A percentile compares a stretch with the other conserved stretches of the same genome.
These are phyloP conservation scores for Aureococcus anophagefferens DNA, from an alignment of 108 stramenopile genomes.

Conservation along the genomic window DNA sequence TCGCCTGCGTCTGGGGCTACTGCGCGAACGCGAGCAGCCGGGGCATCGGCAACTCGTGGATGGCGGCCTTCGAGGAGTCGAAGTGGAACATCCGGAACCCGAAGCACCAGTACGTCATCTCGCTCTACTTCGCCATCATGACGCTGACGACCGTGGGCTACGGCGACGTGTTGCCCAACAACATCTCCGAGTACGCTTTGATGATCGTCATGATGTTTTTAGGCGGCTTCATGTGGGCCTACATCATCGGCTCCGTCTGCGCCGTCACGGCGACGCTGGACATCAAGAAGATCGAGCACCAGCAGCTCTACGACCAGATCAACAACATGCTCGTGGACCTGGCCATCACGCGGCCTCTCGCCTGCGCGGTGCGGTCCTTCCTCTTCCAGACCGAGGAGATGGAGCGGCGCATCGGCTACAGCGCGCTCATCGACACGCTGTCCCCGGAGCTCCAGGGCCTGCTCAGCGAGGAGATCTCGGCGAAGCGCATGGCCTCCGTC, in stretches of 20 bases:
- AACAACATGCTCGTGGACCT: not conserved
- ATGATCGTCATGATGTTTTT: not conserved
- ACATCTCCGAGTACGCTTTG: not conserved
- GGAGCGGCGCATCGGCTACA: not conserved
- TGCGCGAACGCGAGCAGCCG: too few species aligned
- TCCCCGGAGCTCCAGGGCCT: not conserved
- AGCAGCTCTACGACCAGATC: not conserved
- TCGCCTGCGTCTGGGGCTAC: not conserved
- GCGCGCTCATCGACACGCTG: not conserved
- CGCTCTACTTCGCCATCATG: not conserved
- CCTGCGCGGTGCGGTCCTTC: not conserved
- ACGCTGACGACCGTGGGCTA: not conserved
- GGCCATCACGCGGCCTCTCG: too few species aligned
- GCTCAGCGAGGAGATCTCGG: not conserved
- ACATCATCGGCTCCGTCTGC: not conserved
- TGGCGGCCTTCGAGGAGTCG: not conserved
- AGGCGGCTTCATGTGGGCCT: conserved; percentile 1
- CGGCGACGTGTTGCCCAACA: not conserved
- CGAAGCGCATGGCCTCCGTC: not conserved
- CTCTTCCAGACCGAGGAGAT: not conserved
- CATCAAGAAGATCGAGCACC: not conserved
- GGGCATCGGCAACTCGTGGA: not conserved
- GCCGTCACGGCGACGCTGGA: not conserved
- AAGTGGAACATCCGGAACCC: not conserved
- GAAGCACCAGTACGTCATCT: not conserved